These are phyloP conservation scores for Penicillium italicum DNA, from an alignment of 2,329 filamentous ascomycete genomes.

Conservation along the genomic window DNA sequence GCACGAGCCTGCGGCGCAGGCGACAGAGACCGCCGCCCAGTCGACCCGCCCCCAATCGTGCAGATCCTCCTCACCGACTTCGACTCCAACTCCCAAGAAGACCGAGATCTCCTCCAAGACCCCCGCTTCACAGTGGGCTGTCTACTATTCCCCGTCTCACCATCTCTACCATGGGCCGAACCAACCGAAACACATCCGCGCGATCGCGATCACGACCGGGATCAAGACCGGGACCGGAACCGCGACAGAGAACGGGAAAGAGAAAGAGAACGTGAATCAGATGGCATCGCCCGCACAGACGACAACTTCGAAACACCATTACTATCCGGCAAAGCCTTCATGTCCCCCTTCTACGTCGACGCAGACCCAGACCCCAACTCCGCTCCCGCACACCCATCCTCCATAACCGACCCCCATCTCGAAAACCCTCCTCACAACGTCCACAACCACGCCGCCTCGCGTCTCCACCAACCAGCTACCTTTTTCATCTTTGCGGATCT, in stretches of 20 bases:
- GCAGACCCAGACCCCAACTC: conserved; percentile 44
- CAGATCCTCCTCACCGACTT: conserved; percentile 47
- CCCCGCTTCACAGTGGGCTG: conserved; percentile 45
- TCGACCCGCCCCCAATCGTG: conserved; percentile 48
- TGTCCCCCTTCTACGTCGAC: conserved; percentile 43
- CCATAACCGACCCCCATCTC: neutral
- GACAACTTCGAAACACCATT: conserved; percentile 28
- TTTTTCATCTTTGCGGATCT: conserved; percentile 50
- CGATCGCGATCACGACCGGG: conserved; percentile 1
- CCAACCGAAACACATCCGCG: conserved; percentile 15
- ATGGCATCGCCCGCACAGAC: conserved; percentile 19
- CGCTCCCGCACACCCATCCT: conserved; percentile 38
- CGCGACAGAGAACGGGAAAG: conserved; percentile 4
- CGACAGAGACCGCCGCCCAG: conserved; percentile 45
- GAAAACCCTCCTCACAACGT: neutral
- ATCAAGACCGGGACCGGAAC: conserved; percentile 4
- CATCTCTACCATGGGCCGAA: conserved; percentile 12
- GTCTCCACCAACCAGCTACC: conserved; percentile 33
- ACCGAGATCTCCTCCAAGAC: conserved; percentile 40
- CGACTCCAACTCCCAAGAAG: conserved; percentile 36
- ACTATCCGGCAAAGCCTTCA: conserved; percentile 40
- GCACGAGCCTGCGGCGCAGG: conserved; percentile 47
- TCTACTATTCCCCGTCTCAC: conserved; percentile 38
- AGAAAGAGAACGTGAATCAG: conserved; percentile 10
- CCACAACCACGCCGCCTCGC: conserved; percentile 13